Evolutionary conservation across 768 basidiomycete species (phyloP).

Genomic region (Suillus fuscotomentosus): DNA sequence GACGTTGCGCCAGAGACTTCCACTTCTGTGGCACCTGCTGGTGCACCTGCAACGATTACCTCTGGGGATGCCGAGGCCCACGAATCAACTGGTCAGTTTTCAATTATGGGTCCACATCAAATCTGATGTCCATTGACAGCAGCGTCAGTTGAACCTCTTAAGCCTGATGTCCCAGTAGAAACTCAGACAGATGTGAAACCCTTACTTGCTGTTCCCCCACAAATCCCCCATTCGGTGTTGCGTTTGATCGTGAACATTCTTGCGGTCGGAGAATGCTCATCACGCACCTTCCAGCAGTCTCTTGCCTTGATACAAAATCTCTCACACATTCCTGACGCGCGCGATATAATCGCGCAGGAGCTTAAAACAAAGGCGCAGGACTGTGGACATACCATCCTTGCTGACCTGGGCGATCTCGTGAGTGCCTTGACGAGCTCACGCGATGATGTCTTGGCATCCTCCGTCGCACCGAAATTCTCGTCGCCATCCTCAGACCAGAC

Average conservation of each 20-base stretch:
- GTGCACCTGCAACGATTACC: conserved; percentile 6
- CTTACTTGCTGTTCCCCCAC: conserved; percentile 73
- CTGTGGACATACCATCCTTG: conserved; percentile 71
- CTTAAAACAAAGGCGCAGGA: conserved; percentile 84
- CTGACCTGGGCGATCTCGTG: conserved; percentile 77
- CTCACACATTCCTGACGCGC: conserved; percentile 83
- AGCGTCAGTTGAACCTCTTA: conserved; percentile 19
- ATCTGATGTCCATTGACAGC: background rate
- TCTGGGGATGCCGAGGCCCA: conserved; percentile 9
- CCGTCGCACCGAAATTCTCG: conserved; percentile 87
- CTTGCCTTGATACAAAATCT: conserved; percentile 90
- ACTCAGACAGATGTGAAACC: conserved; percentile 36
- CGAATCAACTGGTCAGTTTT: conserved; percentile 2
- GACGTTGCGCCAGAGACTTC: conserved; percentile 18
- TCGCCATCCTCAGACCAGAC: conserved; percentile 93
- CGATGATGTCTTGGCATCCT: conserved; percentile 56
- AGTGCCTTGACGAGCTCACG: conserved; percentile 55
- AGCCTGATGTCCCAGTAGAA: conserved; percentile 20
- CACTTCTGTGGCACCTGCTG: conserved; percentile 15
- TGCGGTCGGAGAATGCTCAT: conserved; percentile 96
- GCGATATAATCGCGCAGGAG: conserved; percentile 88
- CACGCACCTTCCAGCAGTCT: conserved; percentile 93
- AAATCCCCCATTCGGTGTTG: conserved; percentile 81
- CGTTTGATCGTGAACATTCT: conserved; percentile 94
- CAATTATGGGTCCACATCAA: background rate